These are phyloP conservation scores for Naganishia liquefaciens DNA, from an alignment of 1,284 basidiomycete species.

Conservation along the genomic window DNA sequence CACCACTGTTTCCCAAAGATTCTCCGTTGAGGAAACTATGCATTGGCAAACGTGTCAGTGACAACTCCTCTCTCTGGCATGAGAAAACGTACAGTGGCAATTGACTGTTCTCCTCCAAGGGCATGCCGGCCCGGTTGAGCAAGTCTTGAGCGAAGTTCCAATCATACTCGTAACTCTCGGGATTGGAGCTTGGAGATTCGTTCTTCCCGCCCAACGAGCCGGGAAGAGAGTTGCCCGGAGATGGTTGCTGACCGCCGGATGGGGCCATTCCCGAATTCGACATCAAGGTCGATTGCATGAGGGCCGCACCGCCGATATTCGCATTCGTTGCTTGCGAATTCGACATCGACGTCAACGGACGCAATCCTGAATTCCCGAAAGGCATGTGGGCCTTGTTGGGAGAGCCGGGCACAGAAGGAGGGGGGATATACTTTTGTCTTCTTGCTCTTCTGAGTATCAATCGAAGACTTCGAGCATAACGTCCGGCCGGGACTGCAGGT, in stretches of 20 bases:
- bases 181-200: constrained; percentile 47
- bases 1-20: constrained; percentile 45
- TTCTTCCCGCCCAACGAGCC: constrained; percentile 43
- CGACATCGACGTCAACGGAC: constrained; percentile 7
- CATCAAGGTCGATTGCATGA: constrained; percentile 18
- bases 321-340: constrained; percentile 9
- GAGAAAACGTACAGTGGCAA: constrained; percentile 45
- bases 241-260: constrained; percentile 32
- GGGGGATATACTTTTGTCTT: constrained; percentile 62
- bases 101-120: constrained; percentile 47
- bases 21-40: constrained; percentile 52
- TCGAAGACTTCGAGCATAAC: constrained; percentile 82
- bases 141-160: constrained; percentile 51
- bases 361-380: constrained; percentile 6
- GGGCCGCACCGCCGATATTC: neutral
- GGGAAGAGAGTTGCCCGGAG: constrained; percentile 36
- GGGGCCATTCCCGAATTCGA: constrained; percentile 20
- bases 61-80: neutral
- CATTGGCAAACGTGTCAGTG: constrained; percentile 4
- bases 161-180: constrained; percentile 52
- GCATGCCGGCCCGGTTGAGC: constrained; percentile 50
- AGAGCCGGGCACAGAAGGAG: constrained; percentile 48
- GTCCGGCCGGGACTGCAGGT: constrained; percentile 73
- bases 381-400: constrained; percentile 36
- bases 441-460: constrained; percentile 79